These are phyloP conservation scores for Tirmania nivea DNA, from an alignment of 495 filamentous ascomycete species.

Conservation along the genomic window DNA sequence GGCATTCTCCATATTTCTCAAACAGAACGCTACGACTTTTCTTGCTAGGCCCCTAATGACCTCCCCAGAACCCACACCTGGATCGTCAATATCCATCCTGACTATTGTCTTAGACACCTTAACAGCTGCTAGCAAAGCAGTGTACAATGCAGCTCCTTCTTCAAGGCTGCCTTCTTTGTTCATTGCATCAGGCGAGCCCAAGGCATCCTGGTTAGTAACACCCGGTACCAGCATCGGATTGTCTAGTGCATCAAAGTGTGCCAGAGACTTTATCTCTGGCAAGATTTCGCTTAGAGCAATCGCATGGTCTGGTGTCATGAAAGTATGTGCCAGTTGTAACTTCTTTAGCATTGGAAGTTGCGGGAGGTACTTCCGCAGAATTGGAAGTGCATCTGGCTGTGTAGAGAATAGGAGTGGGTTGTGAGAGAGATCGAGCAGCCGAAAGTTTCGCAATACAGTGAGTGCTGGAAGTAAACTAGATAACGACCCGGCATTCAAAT, in stretches of 20 bases:
- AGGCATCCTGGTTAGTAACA: neutral
- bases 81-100: slow-evolving; percentile 79
- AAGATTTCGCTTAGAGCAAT: slow-evolving; percentile 79
- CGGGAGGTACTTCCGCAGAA: slow-evolving; percentile 55
- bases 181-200: slow-evolving; percentile 25
- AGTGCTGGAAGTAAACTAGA: slow-evolving; percentile 57
- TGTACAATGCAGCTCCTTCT: slow-evolving; percentile 84
- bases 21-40: slow-evolving; percentile 79
- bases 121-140: slow-evolving; percentile 72
- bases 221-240: slow-evolving; percentile 50
- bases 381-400: slow-evolving; percentile 49
- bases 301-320: slow-evolving; percentile 60
- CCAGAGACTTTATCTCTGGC: slow-evolving; percentile 59
- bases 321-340: slow-evolving; percentile 73
- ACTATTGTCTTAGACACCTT: slow-evolving; percentile 66
- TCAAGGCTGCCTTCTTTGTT: slow-evolving; percentile 43
- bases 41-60: slow-evolving; percentile 83
- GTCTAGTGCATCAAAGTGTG: slow-evolving; percentile 72
- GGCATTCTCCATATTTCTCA: slow-evolving; percentile 56
- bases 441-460: slow-evolving; percentile 46
- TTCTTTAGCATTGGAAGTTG: slow-evolving; percentile 62
- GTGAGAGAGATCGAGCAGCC: slow-evolving; percentile 78
- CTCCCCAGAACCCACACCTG: slow-evolving; percentile 52
- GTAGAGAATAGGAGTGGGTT: slow-evolving; percentile 61
- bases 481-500: slow-evolving; percentile 47